Base-by-base conservation (phyloP, 106 monocot species). In the Acorus calamus region DNA sequence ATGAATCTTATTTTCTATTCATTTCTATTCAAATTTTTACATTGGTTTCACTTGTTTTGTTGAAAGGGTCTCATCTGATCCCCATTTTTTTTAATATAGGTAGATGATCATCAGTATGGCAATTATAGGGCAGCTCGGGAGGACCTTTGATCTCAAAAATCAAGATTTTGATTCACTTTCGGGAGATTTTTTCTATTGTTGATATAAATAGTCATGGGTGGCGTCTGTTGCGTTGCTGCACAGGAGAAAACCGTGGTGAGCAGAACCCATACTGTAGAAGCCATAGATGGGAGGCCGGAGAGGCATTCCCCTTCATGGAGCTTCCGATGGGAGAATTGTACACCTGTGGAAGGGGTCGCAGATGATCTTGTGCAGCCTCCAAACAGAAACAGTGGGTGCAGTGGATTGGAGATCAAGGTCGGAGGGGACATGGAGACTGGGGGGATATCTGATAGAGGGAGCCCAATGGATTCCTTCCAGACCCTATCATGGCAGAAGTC, bases 301-400 rank as follows among this genome's bases (percentile, higher is more conserved):
- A 82, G 87, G 66, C 77, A 79, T 74, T 96, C 96, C 3, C 96
- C 96, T 63, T 85, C 96, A 7, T 96, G 96, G 96, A 96, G 85
- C 61, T 81, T 96, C 66, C 73, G 81, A 11, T 96, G 96, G 87
- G 90, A 96, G 66, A 87, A 87, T 53, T 66, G 90, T 53, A 96
- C 96, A 51, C 90, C 90, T 76, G 84, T 86, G 74, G 90, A 96
- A 71, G 96, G 91, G 65, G 65, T 81, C 46, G 76, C 84, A 73
- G 80, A 80, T 9, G 82, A 73, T 45, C 53, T 55, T 67, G 46
- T 72, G 13, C 53, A 47, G 12, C 78, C 77, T 76, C 66, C 87
- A 72, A 71, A 65, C 60, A 69, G 80, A 7, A 79, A 74, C 46
- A 80, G 75, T 70, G 80, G 73, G 42, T 78, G 57, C 80, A 52